These are phyloP conservation scores for Boletus bicolor DNA, from an alignment of 768 basidiomycete genomes.

Conservation along the genomic window DNA sequence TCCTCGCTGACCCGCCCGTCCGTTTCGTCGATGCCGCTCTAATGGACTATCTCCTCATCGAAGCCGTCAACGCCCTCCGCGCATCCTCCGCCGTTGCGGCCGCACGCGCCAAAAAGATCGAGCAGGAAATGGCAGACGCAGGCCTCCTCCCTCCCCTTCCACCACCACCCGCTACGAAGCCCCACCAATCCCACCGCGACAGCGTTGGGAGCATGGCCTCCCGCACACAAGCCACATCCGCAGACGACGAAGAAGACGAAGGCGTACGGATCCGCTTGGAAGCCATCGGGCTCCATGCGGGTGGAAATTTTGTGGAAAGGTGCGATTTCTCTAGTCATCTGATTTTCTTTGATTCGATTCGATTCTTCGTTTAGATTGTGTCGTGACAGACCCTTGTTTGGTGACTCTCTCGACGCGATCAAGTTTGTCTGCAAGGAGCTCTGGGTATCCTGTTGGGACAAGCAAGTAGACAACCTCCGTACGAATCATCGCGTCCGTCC, in stretches of 20 bases:
- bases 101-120: slow-evolving; percentile 61
- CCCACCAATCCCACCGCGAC: slow-evolving; percentile 30
- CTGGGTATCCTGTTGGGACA: slow-evolving; percentile 91
- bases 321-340: slow-evolving; percentile 25
- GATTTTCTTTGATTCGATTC: not conserved
- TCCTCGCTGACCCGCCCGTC: slow-evolving; percentile 61
- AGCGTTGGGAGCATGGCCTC: slow-evolving; percentile 32
- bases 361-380: slow-evolving; percentile 52
- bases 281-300: slow-evolving; percentile 81
- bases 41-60: slow-evolving; percentile 86
- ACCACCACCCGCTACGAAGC: slow-evolving; percentile 41
- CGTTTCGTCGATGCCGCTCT: slow-evolving; percentile 62
- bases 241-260: slow-evolving; percentile 68
- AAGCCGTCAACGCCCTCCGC: slow-evolving; percentile 70
- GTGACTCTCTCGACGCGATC: slow-evolving; percentile 84
- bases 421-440: slow-evolving; percentile 97
- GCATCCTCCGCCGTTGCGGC: slow-evolving; percentile 72
- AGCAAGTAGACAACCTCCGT: slow-evolving; percentile 92
- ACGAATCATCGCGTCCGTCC: slow-evolving; percentile 84
- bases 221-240: slow-evolving; percentile 3
- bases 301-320: slow-evolving; percentile 84
- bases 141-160: slow-evolving; percentile 61
- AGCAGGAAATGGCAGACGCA: slow-evolving; percentile 76
- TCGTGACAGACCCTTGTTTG: slow-evolving; percentile 68
- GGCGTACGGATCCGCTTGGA: slow-evolving; percentile 68